Percentiles rank a stretch among this genome's conserved stretches.
Evolutionary conservation across 345 rosid species (phyloP).

Genomic region (Aegle marmelos): DNA sequence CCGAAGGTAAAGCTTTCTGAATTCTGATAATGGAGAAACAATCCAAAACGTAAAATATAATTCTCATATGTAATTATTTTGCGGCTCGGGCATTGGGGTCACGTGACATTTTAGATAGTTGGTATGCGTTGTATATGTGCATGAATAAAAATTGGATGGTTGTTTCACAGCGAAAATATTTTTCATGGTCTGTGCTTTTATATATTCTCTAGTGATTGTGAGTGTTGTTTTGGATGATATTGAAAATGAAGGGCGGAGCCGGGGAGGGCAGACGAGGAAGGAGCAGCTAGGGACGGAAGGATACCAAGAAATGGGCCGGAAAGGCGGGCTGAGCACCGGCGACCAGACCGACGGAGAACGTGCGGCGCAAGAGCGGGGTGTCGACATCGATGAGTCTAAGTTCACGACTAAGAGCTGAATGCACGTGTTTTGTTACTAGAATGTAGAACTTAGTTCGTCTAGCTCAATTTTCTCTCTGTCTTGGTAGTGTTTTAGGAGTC

Average conservation of each 20-base stretch:
- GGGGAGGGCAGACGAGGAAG: slow-evolving; percentile 55
- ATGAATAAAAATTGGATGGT: too few species aligned
- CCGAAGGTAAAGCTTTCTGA: slow-evolving; percentile 46
- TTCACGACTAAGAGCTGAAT: slow-evolving; percentile 27
- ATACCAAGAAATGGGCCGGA: slow-evolving; percentile 56
- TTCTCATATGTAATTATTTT: too few species aligned
- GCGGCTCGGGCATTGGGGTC: too few species aligned
- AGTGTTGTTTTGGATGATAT: neutral
- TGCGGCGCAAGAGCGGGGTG: slow-evolving; percentile 28
- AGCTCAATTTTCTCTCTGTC: neutral
- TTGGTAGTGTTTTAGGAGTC: neutral
- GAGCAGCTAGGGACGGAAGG: slow-evolving; percentile 65
- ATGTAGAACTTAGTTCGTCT: neutral
- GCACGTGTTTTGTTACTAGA: neutral
- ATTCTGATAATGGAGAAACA: neutral
- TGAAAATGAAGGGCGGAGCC: slow-evolving; percentile 43
- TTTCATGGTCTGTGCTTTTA: too few species aligned
- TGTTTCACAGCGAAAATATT: too few species aligned
- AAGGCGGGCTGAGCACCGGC: slow-evolving; percentile 44
- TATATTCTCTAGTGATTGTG: too few species aligned
- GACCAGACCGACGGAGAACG: slow-evolving; percentile 35
- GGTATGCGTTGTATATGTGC: fast-evolving
- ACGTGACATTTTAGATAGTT: too few species aligned
- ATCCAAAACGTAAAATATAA: neutral
- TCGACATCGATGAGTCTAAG: slow-evolving; percentile 40